These are phyloP conservation scores for Diophrys appendiculata DNA, from an alignment of 73 alveolate species.

Conservation along the genomic window DNA sequence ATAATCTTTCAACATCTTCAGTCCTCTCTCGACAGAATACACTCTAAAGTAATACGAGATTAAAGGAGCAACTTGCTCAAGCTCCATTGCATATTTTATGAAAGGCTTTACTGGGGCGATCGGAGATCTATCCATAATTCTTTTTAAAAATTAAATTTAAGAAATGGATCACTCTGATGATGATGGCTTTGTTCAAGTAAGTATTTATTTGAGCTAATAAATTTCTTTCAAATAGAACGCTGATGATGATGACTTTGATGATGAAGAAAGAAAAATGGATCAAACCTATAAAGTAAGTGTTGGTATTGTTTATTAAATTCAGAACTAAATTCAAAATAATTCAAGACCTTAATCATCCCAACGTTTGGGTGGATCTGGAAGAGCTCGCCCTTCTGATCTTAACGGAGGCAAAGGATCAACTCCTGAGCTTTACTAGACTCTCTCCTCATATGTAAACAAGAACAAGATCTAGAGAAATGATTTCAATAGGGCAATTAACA, in stretches of 20 bases:
- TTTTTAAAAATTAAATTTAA: no score
- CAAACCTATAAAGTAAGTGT: constrained; percentile 28
- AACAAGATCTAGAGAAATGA: constrained; percentile 39
- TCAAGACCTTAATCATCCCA: constrained; percentile 38
- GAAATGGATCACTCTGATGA: background rate
- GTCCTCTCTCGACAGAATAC: constrained; percentile 45
- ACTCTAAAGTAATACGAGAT: constrained; percentile 43
- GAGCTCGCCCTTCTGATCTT: constrained; percentile 37
- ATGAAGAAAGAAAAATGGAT: constrained; percentile 39
- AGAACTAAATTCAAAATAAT: constrained; percentile 11
- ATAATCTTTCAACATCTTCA: constrained; percentile 20
- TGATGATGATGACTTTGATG: constrained; percentile 55
- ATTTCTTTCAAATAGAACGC: no score
- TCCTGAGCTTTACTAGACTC: background rate
- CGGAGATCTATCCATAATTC: constrained; percentile 14
- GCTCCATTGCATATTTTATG: constrained; percentile 35
- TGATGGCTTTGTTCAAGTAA: background rate
- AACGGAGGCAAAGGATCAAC: constrained; percentile 1
- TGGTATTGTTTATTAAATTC: background rate
- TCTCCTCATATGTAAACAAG: constrained; percentile 27
- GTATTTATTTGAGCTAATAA: background rate
- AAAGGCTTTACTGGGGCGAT: constrained; percentile 2
- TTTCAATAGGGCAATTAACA: constrained; percentile 42
- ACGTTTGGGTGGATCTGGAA: constrained; percentile 15
- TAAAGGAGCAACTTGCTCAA: constrained; percentile 11